These are phyloP conservation scores for Penicillium silybi DNA, from an alignment of 495 filamentous ascomycete genomes.

Conservation along the genomic window DNA sequence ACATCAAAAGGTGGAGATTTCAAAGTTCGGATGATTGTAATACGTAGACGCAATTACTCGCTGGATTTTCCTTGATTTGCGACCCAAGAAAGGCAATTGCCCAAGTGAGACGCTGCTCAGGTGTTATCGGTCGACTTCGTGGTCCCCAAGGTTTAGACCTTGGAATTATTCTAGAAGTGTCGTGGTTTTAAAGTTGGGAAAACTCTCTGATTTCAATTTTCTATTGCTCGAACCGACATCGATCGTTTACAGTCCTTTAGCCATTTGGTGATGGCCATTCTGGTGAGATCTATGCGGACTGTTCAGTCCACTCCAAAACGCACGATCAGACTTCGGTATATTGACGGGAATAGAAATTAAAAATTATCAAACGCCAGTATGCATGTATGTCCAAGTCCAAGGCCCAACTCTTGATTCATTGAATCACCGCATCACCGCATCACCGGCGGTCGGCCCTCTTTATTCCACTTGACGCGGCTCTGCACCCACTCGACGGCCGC, in stretches of 20 bases:
- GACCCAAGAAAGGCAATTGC: background rate
- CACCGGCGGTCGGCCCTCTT: constrained; percentile 83
- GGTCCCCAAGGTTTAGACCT: background rate
- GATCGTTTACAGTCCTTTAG: too few species aligned
- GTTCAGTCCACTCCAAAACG: background rate
- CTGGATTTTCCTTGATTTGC: background rate
- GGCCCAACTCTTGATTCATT: too few species aligned
- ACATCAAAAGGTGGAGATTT: background rate
- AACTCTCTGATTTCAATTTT: too few species aligned
- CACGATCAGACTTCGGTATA: constrained; percentile 18
- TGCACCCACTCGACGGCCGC: constrained; percentile 96
- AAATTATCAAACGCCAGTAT: constrained; percentile 21
- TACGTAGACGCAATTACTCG: background rate
- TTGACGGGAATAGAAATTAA: constrained; percentile 11
- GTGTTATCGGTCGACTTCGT: too few species aligned
- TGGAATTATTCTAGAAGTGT: background rate
- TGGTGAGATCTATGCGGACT: background rate
- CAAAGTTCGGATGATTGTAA: constrained; percentile 1
- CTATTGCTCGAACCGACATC: too few species aligned
- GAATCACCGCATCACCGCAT: constrained; percentile 61
- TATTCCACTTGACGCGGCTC: constrained; percentile 91
- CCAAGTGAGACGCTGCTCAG: too few species aligned
- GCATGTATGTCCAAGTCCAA: constrained; percentile 10
- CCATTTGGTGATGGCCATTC: too few species aligned
- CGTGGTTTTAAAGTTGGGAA: background rate